Conservation (phyloP, 2,329 filamentous ascomycete species). For the Trichoderma sp. region DNA sequence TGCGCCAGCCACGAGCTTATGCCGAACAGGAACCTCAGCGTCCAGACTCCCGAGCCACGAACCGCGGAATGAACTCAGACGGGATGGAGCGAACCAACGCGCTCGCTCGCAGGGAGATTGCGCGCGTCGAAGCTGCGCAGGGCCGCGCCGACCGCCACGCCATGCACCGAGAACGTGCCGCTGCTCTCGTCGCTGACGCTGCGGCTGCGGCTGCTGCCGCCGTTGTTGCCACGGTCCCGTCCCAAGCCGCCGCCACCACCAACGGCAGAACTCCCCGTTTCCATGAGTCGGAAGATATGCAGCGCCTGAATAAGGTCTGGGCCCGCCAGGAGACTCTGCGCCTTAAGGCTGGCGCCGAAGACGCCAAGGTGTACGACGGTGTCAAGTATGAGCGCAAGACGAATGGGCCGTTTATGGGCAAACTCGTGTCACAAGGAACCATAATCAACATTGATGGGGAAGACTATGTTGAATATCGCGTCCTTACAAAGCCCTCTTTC, state of each 20-base stretch:
- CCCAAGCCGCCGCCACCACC: constrained; percentile 21
- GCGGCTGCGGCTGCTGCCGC: constrained; percentile 31
- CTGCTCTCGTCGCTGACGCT: constrained; percentile 35
- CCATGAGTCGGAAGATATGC: constrained; percentile 48
- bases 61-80: constrained; percentile 29
- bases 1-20: constrained; percentile 13
- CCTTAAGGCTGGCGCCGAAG: constrained; percentile 44
- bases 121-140: constrained; percentile 51
- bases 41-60: constrained; percentile 25
- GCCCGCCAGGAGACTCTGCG: constrained; percentile 51
- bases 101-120: constrained; percentile 52
- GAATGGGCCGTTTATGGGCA: constrained; percentile 59
- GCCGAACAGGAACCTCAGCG: constrained; percentile 21
- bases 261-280: constrained; percentile 38
- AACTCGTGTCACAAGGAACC: constrained; percentile 60
- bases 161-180: constrained; percentile 41
- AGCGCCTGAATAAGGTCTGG: constrained; percentile 56
- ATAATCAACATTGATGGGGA: constrained; percentile 65
- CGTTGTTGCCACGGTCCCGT: constrained; percentile 20
- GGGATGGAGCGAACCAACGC: constrained; percentile 48
- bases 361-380: constrained; percentile 57
- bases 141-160: constrained; percentile 50
- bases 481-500: constrained; percentile 62
- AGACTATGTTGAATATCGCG: constrained; percentile 65
- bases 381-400: constrained; percentile 63